phyloP scores from a whole-genome alignment of 1,284 basidiomycete genomes.

The Apiotrichum veenhuisii region DNA sequence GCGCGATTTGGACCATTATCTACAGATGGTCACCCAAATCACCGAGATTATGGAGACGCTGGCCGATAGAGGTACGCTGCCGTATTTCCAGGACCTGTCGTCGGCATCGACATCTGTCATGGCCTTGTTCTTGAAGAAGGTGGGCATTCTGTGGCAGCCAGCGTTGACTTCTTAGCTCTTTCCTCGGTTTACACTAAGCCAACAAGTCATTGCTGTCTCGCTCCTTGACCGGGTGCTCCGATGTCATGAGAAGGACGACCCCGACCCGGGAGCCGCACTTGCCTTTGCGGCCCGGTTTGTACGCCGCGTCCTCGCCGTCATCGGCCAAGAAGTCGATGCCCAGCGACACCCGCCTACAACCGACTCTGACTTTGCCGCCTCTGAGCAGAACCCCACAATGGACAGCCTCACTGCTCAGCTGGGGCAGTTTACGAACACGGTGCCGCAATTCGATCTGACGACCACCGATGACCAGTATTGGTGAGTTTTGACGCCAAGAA shows the following conservation, averaged over 20 bases:
- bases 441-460: background rate
- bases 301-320: slow-evolving; percentile 20
- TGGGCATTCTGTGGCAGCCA: background rate
- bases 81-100: background rate
- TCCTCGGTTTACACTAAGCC: background rate
- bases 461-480: slow-evolving; percentile 1
- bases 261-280: slow-evolving; percentile 18
- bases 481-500: background rate
- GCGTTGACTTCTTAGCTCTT: background rate
- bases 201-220: slow-evolving; percentile 24
- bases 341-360: background rate
- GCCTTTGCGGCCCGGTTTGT: slow-evolving; percentile 29
- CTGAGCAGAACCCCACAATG: background rate
- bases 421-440: background rate
- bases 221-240: slow-evolving; percentile 23
- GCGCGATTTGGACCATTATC: background rate
- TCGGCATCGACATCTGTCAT: background rate
- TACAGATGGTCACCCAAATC: background rate
- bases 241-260: slow-evolving; percentile 16
- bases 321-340: slow-evolving; percentile 9
- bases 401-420: background rate
- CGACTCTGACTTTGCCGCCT: background rate
- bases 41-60: background rate
- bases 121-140: background rate
- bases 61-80: background rate